Evolutionary conservation across 169 alveolate species (phyloP).

Genomic region (Plasmodium knowlesi): DNA sequence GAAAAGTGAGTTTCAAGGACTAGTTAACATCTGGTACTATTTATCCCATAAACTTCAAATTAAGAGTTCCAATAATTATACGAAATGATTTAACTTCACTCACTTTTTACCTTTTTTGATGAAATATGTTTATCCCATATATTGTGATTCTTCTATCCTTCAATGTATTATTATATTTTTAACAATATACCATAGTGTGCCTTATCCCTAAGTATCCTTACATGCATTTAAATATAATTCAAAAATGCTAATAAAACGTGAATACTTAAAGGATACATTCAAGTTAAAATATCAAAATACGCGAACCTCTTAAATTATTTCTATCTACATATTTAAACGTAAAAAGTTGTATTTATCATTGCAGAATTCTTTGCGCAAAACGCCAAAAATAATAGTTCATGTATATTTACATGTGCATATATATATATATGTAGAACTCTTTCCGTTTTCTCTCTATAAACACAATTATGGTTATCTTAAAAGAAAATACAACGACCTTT

Average conservation of each 20-base stretch:
- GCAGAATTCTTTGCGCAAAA: background rate
- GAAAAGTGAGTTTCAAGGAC: background rate
- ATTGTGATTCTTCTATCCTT: background rate
- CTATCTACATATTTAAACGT: background rate
- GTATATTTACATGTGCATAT: background rate
- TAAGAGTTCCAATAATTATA: background rate
- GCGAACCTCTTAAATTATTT: background rate
- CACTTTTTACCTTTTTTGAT: background rate
- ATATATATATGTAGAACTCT: background rate
- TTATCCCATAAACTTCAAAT: background rate
- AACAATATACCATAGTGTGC: background rate
- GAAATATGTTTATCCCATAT: background rate
- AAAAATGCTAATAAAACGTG: background rate
- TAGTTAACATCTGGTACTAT: background rate
- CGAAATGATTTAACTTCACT: background rate
- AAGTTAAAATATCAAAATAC: background rate
- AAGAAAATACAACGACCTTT: background rate
- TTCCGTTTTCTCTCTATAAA: background rate
- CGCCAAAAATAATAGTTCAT: background rate
- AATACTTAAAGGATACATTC: background rate
- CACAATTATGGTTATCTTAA: background rate
- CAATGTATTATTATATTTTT: background rate
- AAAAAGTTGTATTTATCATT: background rate
- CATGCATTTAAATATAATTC: background rate
- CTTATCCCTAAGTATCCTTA: background rate